Evolutionary conservation across 495 filamentous ascomycete genomes (phyloP).

Genomic region (Penicillium waksmanii): DNA sequence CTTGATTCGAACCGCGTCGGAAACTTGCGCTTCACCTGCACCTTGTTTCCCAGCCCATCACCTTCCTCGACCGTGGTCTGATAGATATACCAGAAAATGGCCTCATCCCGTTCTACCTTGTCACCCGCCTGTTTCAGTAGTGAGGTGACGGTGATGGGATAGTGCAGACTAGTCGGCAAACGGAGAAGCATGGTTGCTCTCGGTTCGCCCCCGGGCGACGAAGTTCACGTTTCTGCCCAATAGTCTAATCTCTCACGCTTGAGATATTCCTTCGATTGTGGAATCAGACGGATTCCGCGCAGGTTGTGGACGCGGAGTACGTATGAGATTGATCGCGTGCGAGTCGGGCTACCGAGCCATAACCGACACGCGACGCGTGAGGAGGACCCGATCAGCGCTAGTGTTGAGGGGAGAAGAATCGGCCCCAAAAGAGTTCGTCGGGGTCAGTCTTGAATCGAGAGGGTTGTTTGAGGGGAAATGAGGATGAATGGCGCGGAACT

Average conservation of each 20-base stretch:
- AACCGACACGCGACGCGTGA: conserved; percentile 35
- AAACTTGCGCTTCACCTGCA: conserved; percentile 70
- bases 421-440: neutral
- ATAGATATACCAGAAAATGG: conserved; percentile 84
- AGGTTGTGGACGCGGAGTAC: conserved; percentile 9
- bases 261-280: neutral
- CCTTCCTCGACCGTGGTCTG: conserved; percentile 75
- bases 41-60: conserved; percentile 65
- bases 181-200: conserved; percentile 53
- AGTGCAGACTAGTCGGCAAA: conserved; percentile 67
- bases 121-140: conserved; percentile 78
- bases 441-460: neutral
- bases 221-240: conserved; percentile 14
- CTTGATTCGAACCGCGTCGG: conserved; percentile 79
- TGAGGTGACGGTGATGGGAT: conserved; percentile 92
- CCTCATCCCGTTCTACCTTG: conserved; percentile 70
- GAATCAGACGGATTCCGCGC: neutral
- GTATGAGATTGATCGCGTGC: conserved; percentile 32
- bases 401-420: neutral
- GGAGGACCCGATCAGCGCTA: neutral
- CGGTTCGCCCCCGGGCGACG: conserved; percentile 25
- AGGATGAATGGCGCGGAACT: conserved; percentile 4
- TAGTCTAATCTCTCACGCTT: neutral
- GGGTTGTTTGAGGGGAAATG: neutral
- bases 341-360: conserved; percentile 40